Evolutionary conservation across 2,329 filamentous ascomycete genomes (phyloP), one percentile per base, ranked within the genome.

Genomic region (Aureobasidium namibiae): DNA sequence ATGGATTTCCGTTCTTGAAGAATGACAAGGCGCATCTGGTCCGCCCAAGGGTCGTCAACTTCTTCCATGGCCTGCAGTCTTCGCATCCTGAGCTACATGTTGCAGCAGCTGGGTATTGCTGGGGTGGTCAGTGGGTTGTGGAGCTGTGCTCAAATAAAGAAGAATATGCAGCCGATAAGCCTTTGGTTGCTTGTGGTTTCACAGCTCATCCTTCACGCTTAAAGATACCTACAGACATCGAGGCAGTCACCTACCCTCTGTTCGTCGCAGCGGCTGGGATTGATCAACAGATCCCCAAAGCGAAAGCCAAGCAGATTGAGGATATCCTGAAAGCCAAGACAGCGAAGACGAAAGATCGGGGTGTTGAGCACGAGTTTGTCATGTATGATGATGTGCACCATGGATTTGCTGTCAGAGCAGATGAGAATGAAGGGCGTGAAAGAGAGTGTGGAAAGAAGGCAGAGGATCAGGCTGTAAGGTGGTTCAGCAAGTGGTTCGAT

Each of bases 401-500:
- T 62, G 72, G 72, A 7, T 74, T 73, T 64, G 71, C 72, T 33
- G 65, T 72, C 23, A 44, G 70, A 34, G 71, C 70, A 11, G 70
- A 69, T 34, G 65, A 70, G 61, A 65, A 69, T 13, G 68, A 72
- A 46, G 61, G 64, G 42, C 63, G 69, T 46, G 67, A 71, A 61
- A 67, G 66, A 8, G 68, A 66, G 59, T 60, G 62, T 38, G 70
- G 72, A 18, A 67, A 71, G 66, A 67, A 68, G 61, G 72, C 72
- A 6, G 72, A 74, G 62, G 67, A 63, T 29, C 72, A 74, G 61
- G 73, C 73, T 6, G 63, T 75, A 9, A 61, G 57, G 13, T 75
- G 73, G 72, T 75, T 74, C 61, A 63, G 49, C 29, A 67, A 64
- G 57, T 72, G 70, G 68, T 74, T 74, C 60, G 45, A 56, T 9